These are phyloP conservation scores for Xylaria scruposa DNA, from an alignment of 495 filamentous ascomycete genomes.

Conservation along the genomic window DNA sequence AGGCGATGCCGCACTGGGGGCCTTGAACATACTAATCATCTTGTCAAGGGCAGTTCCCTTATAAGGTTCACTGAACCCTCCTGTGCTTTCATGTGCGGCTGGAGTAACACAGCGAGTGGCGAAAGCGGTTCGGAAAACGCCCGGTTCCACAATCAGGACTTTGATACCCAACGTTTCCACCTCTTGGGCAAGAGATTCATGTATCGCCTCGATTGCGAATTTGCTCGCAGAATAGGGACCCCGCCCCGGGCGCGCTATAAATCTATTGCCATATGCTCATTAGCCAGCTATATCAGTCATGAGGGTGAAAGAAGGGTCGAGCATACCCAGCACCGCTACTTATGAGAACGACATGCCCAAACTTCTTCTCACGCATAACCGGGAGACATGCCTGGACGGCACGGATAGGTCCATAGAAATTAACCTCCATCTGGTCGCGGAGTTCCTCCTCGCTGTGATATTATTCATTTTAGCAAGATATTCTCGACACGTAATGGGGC, in stretches of 20 bases:
- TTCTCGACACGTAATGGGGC: background rate
- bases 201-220: slow-evolving; percentile 48
- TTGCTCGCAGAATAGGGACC: slow-evolving; percentile 52
- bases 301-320: slow-evolving; percentile 27
- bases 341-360: slow-evolving; percentile 51
- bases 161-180: slow-evolving; percentile 52
- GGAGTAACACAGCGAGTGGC: slow-evolving; percentile 26
- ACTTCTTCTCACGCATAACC: slow-evolving; percentile 45
- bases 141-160: slow-evolving; percentile 55
- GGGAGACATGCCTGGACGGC: slow-evolving; percentile 54
- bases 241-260: slow-evolving; percentile 32
- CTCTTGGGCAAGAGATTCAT: slow-evolving; percentile 48
- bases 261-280: background rate
- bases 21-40: slow-evolving; percentile 19
- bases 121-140: slow-evolving; percentile 47
- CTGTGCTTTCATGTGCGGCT: slow-evolving; percentile 35
- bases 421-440: slow-evolving; percentile 43
- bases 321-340: slow-evolving; percentile 52
- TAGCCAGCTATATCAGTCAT: background rate
- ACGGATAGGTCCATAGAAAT: slow-evolving; percentile 51
- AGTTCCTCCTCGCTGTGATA: slow-evolving; percentile 45
- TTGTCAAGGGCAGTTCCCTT: slow-evolving; percentile 26
- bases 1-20: background rate
- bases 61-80: slow-evolving; percentile 22
- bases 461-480: background rate